phyloP scores from a whole-genome alignment of 2,329 filamentous ascomycete genomes.

The Thelonectria olida region DNA sequence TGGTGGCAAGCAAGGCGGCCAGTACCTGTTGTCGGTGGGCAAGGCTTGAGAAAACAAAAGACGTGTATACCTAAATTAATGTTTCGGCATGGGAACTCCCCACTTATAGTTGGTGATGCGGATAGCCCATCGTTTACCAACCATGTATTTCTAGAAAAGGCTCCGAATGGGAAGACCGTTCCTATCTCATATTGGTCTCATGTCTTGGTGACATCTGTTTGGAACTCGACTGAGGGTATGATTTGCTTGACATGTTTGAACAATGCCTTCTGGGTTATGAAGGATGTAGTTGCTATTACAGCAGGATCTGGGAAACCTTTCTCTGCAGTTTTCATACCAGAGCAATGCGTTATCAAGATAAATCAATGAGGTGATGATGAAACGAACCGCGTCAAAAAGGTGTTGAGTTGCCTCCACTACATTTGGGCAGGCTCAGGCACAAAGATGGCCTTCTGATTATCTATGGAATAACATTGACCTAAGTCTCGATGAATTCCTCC shows the following conservation, averaged over 20 bases:
- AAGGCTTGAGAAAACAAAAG: conserved; percentile 44
- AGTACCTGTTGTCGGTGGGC: conserved; percentile 63
- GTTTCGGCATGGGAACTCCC: conserved; percentile 42
- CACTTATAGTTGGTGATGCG: conserved; percentile 46
- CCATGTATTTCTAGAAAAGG: conserved; percentile 49
- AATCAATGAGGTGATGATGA: no score
- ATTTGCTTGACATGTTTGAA: no score
- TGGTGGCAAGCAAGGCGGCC: conserved; percentile 71
- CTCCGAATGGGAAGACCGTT: conserved; percentile 33
- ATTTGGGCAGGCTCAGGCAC: neutral
- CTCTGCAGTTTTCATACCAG: no score
- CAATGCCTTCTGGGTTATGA: no score
- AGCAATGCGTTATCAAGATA: no score
- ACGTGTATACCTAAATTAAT: conserved; percentile 24
- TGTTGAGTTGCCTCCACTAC: no score
- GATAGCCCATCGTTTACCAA: conserved; percentile 39
- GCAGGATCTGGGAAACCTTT: no score
- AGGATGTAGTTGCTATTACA: no score
- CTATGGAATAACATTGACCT: neutral
- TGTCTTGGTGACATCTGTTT: neutral
- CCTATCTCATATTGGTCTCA: conserved; percentile 31
- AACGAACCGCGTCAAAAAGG: no score
- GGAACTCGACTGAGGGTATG: no score
- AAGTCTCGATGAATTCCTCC: conserved; percentile 50
- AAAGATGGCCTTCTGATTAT: neutral